Conservation (phyloP, 2,329 filamentous ascomycete genomes). For the Arthrinium phaeospermum region DNA sequence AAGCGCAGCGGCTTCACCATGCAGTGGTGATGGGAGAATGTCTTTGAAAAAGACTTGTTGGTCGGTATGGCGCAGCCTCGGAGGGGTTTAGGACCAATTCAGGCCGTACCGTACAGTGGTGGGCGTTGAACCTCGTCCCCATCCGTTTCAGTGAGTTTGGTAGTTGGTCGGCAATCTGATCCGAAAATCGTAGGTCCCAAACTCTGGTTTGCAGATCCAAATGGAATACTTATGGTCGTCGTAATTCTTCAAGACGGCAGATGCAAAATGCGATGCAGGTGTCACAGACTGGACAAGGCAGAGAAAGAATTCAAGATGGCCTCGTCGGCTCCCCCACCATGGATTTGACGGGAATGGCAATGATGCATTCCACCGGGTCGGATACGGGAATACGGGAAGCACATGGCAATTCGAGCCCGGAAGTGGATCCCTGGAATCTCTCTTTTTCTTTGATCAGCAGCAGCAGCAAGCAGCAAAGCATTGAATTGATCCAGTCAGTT, state of each 20-base stretch:
- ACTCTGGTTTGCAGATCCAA: not conserved
- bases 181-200: not conserved
- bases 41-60: not conserved
- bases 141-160: not conserved
- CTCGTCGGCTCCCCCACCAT: constrained; percentile 14
- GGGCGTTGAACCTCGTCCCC: not conserved
- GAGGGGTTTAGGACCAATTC: not conserved
- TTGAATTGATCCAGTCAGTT: not conserved
- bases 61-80: not conserved
- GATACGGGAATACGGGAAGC: constrained; percentile 9
- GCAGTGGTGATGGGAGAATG: constrained; percentile 2
- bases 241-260: not conserved
- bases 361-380: constrained; percentile 10
- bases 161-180: not conserved
- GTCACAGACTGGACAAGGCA: not conserved
- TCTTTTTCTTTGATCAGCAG: not conserved
- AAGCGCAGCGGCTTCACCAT: constrained; percentile 11
- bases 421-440: not conserved
- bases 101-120: constrained; percentile 11
- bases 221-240: not conserved
- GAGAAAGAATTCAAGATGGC: not conserved
- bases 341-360: constrained; percentile 3
- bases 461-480: not conserved
- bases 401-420: constrained; percentile 3
- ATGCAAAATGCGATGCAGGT: not conserved